A percentile compares a stretch with the other conserved stretches of the same genome.
Evolutionary conservation across 2,329 filamentous ascomycete species (phyloP).

Genomic region (Botrytis tulipae): DNA sequence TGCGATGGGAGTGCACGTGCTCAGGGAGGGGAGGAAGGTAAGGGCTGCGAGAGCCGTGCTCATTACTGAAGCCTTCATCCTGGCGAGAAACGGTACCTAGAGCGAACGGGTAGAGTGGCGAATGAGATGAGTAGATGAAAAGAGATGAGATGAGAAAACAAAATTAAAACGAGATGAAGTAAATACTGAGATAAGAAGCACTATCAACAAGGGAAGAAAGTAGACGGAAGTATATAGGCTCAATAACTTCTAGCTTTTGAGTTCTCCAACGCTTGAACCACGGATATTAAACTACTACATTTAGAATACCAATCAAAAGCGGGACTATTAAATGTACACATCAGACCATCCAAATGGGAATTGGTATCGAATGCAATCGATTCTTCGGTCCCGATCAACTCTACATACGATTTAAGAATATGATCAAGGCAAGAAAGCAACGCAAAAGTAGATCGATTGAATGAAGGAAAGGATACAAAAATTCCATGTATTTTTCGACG

Average conservation of each 20-base stretch:
- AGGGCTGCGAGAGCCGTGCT: background rate
- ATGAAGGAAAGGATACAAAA: background rate
- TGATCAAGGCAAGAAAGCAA: background rate
- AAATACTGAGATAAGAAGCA: background rate
- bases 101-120: background rate
- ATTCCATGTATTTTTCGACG: background rate
- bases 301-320: background rate
- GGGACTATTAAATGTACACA: background rate
- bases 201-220: background rate
- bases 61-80: conserved; percentile 12
- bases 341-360: background rate
- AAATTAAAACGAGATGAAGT: background rate
- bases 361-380: background rate
- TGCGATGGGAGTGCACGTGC: conserved; percentile 7
- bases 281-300: conserved; percentile 12
- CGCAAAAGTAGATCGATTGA: background rate
- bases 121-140: background rate
- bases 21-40: background rate
- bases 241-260: background rate
- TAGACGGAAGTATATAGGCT: background rate
- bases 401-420: no score
- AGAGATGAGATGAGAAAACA: background rate
- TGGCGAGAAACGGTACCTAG: background rate
- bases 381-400: background rate
- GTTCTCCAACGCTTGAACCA: background rate